Base-by-base conservation (phyloP, 331 rosid genomes). In the Pyrus hybrid region DNA sequence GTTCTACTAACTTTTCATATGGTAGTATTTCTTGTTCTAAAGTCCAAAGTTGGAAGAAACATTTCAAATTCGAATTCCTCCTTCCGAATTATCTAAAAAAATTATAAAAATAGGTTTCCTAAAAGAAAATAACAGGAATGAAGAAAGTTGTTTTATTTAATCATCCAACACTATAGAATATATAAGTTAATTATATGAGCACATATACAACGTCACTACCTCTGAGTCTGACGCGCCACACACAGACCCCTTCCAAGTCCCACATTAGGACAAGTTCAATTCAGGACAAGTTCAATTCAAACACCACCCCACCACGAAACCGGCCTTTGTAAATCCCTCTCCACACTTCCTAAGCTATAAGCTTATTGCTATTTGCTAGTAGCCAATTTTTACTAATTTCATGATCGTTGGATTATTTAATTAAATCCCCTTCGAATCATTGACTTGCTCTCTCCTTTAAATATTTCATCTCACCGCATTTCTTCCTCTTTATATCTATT, bases 261-360 rank as follows among this genome's bases (percentile, higher is more conserved):
- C 77, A 41, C 56, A 14, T 41, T 41, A 41, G 47, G 47, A 51
- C 58, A 16, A 51, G 9, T 51, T 20, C 58, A 16, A 51, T 20
- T 71, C 33, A 13, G 20, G 76, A 71, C 76, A 71, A 56, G 8
- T 56, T 71, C 66, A 71, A 71, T 83, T 88, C 88, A 90, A 83
- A 82, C 90, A 80, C 61, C 81, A 88, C 22, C 78, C 61, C 84
- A 82, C 79, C 85, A 88, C 86, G 88, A 82, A 90, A 86, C 90
- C 96, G 93, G 90, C 93, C 87, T 67, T n/a, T 11, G 29, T 8
- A 26, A 41, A 41, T 11, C 69, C 32, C 25, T n/a, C 17, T 28
- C 28, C 3, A 4, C 47, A 9, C 3, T 1, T 16, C 18, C 67
- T 4, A 45, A 82, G 70, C 20, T 63, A 49, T 63, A 61, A 61